Evolutionary conservation across 441 rosid genomes (phyloP).

Genomic region (Syzygium malaccense): DNA sequence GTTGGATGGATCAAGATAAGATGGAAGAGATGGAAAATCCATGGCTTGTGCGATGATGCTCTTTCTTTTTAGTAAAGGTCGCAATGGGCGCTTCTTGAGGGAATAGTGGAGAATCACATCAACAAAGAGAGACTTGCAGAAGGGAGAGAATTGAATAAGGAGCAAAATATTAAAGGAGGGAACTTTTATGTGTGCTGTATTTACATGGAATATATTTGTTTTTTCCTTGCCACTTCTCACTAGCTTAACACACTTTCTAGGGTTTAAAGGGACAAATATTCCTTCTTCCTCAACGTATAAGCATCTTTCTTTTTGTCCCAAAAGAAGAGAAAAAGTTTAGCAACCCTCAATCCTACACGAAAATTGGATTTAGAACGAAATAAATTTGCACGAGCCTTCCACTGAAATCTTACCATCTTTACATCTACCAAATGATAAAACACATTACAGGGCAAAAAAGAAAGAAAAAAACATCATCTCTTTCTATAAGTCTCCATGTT

Average conservation of each 20-base stretch:
- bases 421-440: not conserved
- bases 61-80: conserved; percentile 44
- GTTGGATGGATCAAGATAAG: conserved; percentile 93
- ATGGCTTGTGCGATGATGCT: conserved; percentile 22
- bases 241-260: conserved; percentile 32
- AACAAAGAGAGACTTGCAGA: conserved; percentile 13
- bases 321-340: conserved; percentile 5
- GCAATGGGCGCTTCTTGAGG: conserved; percentile 22
- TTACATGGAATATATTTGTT: conserved; percentile 6
- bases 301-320: conserved; percentile 28
- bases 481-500: not conserved
- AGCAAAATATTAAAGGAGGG: conserved; percentile 30
- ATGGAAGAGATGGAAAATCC: conserved; percentile 82
- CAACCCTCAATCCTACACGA: conserved; percentile 3
- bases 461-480: not conserved
- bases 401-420: not conserved
- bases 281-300: conserved; percentile 46
- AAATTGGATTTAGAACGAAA: not conserved
- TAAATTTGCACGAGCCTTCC: not conserved
- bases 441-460: not conserved
- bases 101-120: conserved; percentile 52
- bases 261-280: conserved; percentile 28
- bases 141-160: conserved; percentile 17
- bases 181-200: conserved; percentile 23
- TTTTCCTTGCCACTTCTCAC: conserved; percentile 5